Conservation (phyloP, 345 rosid species). For the Isatis tinctoria region DNA sequence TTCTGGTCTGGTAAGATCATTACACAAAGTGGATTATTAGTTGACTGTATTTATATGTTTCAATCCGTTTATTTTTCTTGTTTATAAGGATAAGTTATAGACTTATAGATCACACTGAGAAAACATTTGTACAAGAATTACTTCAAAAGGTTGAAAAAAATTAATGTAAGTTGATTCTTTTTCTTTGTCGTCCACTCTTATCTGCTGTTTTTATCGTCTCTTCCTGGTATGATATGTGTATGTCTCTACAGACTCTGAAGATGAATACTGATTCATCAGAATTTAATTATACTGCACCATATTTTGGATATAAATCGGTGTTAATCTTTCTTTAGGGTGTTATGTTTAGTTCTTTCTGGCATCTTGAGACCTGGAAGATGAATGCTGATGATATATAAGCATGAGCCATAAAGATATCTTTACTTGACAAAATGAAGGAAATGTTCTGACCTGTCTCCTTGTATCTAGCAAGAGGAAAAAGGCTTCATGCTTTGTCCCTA, state of each 20-base stretch:
- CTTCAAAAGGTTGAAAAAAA: neutral
- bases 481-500: neutral
- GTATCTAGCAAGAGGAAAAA: neutral
- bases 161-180: slow-evolving; percentile 24
- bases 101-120: neutral
- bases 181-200: neutral
- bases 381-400: neutral
- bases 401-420: neutral
- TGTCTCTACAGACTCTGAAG: neutral
- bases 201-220: neutral
- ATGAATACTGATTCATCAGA: neutral
- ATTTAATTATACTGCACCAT: neutral
- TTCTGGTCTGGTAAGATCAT: slow-evolving; percentile 6
- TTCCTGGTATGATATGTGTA: neutral
- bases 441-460: neutral
- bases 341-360: neutral
- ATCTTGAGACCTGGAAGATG: neutral
- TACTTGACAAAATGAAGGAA: neutral
- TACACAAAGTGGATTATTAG: neutral
- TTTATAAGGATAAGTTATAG: slow-evolving; percentile 1
- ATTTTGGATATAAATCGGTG: neutral
- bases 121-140: slow-evolving; percentile 12
- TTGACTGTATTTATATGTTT: neutral
- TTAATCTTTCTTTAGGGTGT: neutral
- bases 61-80: neutral